Conservation (phyloP, 2,329 filamentous ascomycete species). For the Coleophoma eucalyptorum region DNA sequence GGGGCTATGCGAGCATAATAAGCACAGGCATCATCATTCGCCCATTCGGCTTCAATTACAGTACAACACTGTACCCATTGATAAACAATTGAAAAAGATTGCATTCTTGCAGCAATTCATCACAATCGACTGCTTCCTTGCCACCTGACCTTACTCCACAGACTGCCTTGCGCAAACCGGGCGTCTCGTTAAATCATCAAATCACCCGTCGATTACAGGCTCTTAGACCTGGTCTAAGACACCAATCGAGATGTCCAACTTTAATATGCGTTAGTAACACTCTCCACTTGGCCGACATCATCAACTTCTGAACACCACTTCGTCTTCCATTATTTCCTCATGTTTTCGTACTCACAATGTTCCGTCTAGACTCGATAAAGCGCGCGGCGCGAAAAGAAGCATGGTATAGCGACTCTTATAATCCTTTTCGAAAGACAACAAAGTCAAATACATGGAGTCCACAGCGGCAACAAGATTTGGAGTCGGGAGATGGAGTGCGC, state of each 20-base stretch:
- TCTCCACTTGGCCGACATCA: background rate
- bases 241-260: background rate
- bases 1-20: no score
- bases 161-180: no score
- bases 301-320: background rate
- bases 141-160: no score
- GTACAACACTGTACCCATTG: no score
- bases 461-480: conserved; percentile 6
- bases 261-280: conserved; percentile 1
- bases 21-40: no score
- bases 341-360: background rate
- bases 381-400: conserved; percentile 25
- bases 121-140: no score
- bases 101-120: no score
- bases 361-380: conserved; percentile 1
- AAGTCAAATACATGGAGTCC: conserved; percentile 15
- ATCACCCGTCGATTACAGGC: no score
- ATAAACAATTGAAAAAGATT: no score
- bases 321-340: background rate
- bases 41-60: no score
- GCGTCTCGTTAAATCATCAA: no score
- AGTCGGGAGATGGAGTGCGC: background rate
- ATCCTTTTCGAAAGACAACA: conserved; percentile 22
- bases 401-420: conserved; percentile 24
- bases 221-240: no score